These are phyloP conservation scores for Solanum bulbocastanum DNA, from an alignment of 257 asterid species.

Conservation along the genomic window DNA sequence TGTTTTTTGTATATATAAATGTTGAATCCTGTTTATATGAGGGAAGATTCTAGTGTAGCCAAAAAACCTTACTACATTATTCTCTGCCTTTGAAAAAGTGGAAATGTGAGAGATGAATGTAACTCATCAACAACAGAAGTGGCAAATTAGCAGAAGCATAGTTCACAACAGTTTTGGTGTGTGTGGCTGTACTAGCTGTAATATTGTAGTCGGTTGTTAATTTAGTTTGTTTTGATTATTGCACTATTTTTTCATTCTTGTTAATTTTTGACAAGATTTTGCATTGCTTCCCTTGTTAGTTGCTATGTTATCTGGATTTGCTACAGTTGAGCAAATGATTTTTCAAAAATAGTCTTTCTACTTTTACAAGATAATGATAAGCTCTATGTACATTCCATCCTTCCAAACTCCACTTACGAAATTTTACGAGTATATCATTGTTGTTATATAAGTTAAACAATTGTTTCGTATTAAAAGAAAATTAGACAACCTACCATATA, in stretches of 20 bases:
- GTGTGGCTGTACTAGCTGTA: not conserved
- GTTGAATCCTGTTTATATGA: not conserved
- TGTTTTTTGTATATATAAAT: not conserved
- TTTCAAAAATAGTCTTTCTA: too few species aligned
- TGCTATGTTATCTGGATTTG: too few species aligned
- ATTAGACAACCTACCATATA: not conserved
- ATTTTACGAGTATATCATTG: fast-evolving
- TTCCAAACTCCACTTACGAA: too few species aligned
- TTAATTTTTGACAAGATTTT: not conserved
- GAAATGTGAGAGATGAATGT: not conserved
- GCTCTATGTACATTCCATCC: fast-evolving
- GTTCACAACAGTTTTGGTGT: not conserved
- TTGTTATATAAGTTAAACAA: too few species aligned
- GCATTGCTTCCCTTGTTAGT: not conserved
- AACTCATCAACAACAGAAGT: not conserved
- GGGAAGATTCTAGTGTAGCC: not conserved
- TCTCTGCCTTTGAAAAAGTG: not conserved
- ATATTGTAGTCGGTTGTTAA: not conserved
- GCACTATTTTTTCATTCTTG: not conserved
- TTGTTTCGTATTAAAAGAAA: not conserved
- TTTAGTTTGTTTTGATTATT: too few species aligned
- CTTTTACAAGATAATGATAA: too few species aligned
- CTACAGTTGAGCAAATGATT: fast-evolving
- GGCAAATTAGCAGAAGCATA: not conserved
- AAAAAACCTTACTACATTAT: not conserved